Percentiles rank a stretch among this genome's conserved stretches.
phyloP scores from a whole-genome alignment of 1,284 basidiomycete species.

The Irpex rosettiformis region DNA sequence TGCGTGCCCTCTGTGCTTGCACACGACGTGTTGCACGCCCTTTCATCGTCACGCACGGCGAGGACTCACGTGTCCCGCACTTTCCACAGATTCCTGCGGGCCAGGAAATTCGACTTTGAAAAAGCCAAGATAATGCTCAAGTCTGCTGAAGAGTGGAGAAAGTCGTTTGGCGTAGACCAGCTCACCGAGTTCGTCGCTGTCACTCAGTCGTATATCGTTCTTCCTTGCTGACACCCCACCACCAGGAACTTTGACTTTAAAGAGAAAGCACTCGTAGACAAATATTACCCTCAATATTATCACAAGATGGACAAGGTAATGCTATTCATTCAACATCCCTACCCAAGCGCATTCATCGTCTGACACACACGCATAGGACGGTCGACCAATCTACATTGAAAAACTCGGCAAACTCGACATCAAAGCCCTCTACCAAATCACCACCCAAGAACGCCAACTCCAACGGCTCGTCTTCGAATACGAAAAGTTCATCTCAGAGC shows the following conservation, averaged over 20 bases:
- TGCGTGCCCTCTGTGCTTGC: slow-evolving; percentile 28
- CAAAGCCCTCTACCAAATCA: slow-evolving; percentile 76
- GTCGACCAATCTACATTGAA: slow-evolving; percentile 95
- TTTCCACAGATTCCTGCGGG: slow-evolving; percentile 75
- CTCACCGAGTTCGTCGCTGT: slow-evolving; percentile 64
- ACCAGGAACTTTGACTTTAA: slow-evolving; percentile 84
- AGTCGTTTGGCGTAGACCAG: slow-evolving; percentile 86
- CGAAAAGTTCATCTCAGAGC: slow-evolving; percentile 81
- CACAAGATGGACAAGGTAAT: slow-evolving; percentile 91
- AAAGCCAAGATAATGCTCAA: slow-evolving; percentile 86
- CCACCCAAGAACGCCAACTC: slow-evolving; percentile 87
- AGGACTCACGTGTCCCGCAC: too few relatives aligned
- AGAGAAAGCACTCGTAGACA: slow-evolving; percentile 82
- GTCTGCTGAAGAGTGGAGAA: slow-evolving; percentile 87
- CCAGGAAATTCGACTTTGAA: slow-evolving; percentile 86
- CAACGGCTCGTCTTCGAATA: slow-evolving; percentile 92
- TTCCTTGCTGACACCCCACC: slow-evolving; percentile 13
- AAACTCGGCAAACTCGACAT: slow-evolving; percentile 90
- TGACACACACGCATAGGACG: slow-evolving; percentile 57
- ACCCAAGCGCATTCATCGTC: neutral
- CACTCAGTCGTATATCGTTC: neutral
- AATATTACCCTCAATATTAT: slow-evolving; percentile 95
- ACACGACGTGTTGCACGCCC: neutral
- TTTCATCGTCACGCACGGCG: neutral
- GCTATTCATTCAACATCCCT: neutral